Percentiles rank a stretch among this genome's conserved stretches.
Evolutionary conservation across 176 grass and related monocot genomes (phyloP).

Genomic region (Oropetium thomaeum): DNA sequence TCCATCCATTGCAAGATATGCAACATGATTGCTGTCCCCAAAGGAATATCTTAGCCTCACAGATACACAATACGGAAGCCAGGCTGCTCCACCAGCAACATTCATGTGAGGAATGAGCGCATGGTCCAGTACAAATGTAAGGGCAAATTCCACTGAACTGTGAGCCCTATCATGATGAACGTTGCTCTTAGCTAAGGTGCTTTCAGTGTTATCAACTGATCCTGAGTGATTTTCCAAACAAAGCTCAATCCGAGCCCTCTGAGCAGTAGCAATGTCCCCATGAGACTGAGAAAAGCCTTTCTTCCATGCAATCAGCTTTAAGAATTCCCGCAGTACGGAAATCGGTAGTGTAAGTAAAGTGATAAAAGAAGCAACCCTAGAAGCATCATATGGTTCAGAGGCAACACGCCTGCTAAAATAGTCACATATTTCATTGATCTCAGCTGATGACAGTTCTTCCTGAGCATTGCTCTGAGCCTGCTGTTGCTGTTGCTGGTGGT

Average conservation of each 20-base stretch:
- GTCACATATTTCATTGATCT: constrained; percentile 97
- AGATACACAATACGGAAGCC: constrained; percentile 95
- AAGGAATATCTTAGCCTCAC: constrained; percentile 87
- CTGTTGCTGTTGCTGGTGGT: constrained; percentile 89
- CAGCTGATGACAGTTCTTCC: constrained; percentile 71
- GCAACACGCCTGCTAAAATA: constrained; percentile 97
- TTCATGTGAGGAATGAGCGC: constrained; percentile 93
- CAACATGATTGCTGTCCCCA: constrained; percentile 67
- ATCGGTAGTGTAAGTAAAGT: constrained; percentile 92
- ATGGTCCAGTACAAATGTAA: constrained; percentile 95
- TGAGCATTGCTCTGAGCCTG: constrained; percentile 77
- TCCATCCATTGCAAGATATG: constrained; percentile 80
- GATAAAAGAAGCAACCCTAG: constrained; percentile 96
- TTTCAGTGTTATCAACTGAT: constrained; percentile 47
- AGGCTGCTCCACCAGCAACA: constrained; percentile 90
- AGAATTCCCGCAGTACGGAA: constrained; percentile 76
- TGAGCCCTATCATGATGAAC: constrained; percentile 81
- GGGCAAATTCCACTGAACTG: constrained; percentile 80
- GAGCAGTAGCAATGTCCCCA: constrained; percentile 78
- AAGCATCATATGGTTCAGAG: constrained; percentile 96
- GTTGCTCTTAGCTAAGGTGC: constrained; percentile 73
- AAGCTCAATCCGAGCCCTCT: constrained; percentile 89
- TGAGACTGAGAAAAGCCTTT: constrained; percentile 81
- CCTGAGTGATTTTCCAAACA: constrained; percentile 97
- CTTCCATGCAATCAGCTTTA: constrained; percentile 95